Percentiles rank a stretch among this genome's conserved stretches.
These are phyloP conservation scores for Penicillium griseofulvum DNA, from an alignment of 2,329 filamentous ascomycete species.

Conservation along the genomic window DNA sequence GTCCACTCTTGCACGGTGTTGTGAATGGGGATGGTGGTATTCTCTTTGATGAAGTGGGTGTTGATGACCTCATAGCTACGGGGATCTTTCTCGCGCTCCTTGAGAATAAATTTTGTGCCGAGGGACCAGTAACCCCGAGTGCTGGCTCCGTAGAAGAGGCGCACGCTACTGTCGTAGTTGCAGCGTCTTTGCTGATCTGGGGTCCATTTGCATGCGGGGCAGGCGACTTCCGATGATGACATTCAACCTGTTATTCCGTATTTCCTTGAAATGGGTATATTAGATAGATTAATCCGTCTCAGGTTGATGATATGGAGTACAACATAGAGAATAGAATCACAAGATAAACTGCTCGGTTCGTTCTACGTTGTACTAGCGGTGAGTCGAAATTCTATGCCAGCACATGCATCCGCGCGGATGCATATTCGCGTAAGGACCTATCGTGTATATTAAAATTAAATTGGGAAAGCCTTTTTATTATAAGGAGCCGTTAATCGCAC, in stretches of 20 bases:
- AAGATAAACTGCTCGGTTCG: constrained; percentile 2
- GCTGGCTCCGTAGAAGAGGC: constrained; percentile 3
- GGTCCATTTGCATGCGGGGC: constrained; percentile 5
- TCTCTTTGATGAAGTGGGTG: neutral
- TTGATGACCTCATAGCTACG: constrained; percentile 8
- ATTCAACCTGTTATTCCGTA: neutral
- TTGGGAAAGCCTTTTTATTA: neutral
- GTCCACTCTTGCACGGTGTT: constrained; percentile 2
- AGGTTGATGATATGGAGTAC: neutral
- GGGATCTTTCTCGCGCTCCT: constrained; percentile 7
- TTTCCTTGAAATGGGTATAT: neutral
- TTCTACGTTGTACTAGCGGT: neutral
- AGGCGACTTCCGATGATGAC: neutral
- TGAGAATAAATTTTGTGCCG: constrained; percentile 4
- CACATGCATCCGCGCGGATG: neutral
- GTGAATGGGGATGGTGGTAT: constrained; percentile 1
- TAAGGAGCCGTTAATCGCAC: neutral
- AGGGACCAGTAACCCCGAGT: constrained; percentile 1
- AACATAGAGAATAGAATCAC: neutral
- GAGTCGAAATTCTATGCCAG: neutral
- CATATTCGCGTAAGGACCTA: neutral
- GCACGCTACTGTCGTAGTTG: constrained; percentile 1
- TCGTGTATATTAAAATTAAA: too few species aligned
- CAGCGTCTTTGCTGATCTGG: neutral
- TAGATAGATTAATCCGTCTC: neutral